A percentile compares a stretch with the other conserved stretches of the same genome.
These are phyloP conservation scores for Onygena corvina DNA, from an alignment of 2,329 filamentous ascomycete species.

Conservation along the genomic window DNA sequence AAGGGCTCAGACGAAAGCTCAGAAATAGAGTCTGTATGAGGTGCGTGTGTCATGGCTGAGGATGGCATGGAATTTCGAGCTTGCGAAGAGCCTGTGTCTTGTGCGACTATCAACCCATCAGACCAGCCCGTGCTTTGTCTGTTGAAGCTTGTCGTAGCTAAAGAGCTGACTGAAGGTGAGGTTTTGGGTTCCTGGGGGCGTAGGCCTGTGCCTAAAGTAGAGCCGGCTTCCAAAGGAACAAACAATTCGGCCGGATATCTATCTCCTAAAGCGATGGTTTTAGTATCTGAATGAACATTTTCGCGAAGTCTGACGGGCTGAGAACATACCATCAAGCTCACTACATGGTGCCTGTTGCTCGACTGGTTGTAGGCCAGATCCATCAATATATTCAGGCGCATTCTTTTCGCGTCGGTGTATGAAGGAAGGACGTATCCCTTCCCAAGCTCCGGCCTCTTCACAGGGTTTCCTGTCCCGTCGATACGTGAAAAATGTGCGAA, in stretches of 20 bases:
- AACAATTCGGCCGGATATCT: not conserved
- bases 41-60: not conserved
- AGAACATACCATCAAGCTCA: not conserved
- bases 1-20: not conserved
- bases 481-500: too few species aligned
- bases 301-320: not conserved
- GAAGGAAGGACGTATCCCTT: not conserved
- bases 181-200: too few species aligned
- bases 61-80: not conserved
- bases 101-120: not conserved
- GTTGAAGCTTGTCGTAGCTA: not conserved
- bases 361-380: not conserved
- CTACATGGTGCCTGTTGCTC: not conserved
- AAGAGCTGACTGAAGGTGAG: not conserved
- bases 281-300: not conserved
- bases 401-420: not conserved
- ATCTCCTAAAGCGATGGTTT: not conserved
- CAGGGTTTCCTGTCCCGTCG: too few species aligned
- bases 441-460: constrained; percentile 2
- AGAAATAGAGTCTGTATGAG: not conserved
- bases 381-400: not conserved
- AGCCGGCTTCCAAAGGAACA: not conserved
- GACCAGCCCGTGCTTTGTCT: not conserved
- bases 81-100: not conserved
- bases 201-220: not conserved